These are phyloP conservation scores for Neophaeococcomyces aloes DNA, from an alignment of 2,329 filamentous ascomycete species.

Conservation along the genomic window DNA sequence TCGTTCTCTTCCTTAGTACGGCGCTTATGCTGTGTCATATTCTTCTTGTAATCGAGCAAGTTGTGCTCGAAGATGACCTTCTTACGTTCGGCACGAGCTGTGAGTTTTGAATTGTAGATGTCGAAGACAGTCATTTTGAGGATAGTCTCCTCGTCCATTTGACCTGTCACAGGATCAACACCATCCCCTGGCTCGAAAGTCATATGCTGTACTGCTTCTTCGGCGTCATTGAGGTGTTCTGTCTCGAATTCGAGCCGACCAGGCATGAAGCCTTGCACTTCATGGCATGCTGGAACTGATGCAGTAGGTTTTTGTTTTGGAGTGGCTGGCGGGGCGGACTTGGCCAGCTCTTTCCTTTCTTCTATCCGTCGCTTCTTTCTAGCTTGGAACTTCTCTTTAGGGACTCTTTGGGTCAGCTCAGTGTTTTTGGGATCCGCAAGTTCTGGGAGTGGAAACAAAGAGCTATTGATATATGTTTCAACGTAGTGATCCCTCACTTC, in stretches of 20 bases:
- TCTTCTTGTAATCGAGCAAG: constrained; percentile 86
- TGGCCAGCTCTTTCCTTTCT: constrained; percentile 75
- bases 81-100: constrained; percentile 84
- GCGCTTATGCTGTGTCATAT: constrained; percentile 82
- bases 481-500: constrained; percentile 94
- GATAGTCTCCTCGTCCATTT: constrained; percentile 90
- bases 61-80: constrained; percentile 95
- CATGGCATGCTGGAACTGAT: constrained; percentile 89
- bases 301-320: constrained; percentile 94
- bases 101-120: constrained; percentile 89
- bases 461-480: constrained; percentile 72
- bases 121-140: constrained; percentile 97
- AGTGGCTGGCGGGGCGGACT: constrained; percentile 68
- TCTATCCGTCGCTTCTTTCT: constrained; percentile 91
- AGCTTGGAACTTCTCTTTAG: constrained; percentile 84
- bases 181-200: constrained; percentile 95
- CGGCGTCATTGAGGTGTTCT: constrained; percentile 93
- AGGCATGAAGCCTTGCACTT: constrained; percentile 98
- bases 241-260: constrained; percentile 95
- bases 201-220: constrained; percentile 97
- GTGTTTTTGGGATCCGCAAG: constrained; percentile 75
- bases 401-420: constrained; percentile 65
- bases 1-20: constrained; percentile 91
- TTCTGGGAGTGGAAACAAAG: constrained; percentile 75
- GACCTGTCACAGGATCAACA: constrained; percentile 69